A percentile compares a stretch with the other conserved stretches of the same genome.
Evolutionary conservation across 2,329 filamentous ascomycete species (phyloP).

Genomic region (Aspergillus fijiensis): DNA sequence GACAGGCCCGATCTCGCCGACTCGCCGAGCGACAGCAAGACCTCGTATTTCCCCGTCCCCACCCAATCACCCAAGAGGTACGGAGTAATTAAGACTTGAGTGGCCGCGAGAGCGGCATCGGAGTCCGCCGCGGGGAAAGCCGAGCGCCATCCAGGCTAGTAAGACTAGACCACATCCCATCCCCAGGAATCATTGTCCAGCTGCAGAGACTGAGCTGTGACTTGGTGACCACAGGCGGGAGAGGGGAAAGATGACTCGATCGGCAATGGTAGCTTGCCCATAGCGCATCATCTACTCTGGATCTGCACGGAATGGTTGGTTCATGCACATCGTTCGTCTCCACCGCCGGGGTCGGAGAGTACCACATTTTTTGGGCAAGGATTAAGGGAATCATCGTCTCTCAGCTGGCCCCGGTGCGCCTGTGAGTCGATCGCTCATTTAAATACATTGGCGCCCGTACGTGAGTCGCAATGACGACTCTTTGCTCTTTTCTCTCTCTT

Average conservation of each 20-base stretch:
- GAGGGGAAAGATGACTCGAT: slow-evolving; percentile 1
- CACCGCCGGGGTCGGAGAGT: neutral
- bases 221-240: neutral
- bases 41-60: neutral
- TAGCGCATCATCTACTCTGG: neutral
- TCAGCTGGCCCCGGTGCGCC: neutral
- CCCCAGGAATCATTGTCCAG: neutral
- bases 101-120: neutral
- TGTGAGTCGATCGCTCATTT: too few species aligned
- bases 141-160: neutral
- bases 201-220: neutral
- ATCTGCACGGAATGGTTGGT: slow-evolving; percentile 4
- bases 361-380: neutral
- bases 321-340: neutral
- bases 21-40: neutral
- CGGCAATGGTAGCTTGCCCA: slow-evolving; percentile 1
- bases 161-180: neutral
- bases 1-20: neutral
- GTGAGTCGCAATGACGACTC: too few species aligned
- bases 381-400: slow-evolving; percentile 1
- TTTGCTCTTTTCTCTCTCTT: too few species aligned
- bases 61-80: neutral
- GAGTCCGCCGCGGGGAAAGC: neutral
- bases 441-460: too few species aligned
- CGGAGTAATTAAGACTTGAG: too few species aligned